phyloP scores from a whole-genome alignment of 176 grass and related monocot species.

The Microstegium vimineum region DNA sequence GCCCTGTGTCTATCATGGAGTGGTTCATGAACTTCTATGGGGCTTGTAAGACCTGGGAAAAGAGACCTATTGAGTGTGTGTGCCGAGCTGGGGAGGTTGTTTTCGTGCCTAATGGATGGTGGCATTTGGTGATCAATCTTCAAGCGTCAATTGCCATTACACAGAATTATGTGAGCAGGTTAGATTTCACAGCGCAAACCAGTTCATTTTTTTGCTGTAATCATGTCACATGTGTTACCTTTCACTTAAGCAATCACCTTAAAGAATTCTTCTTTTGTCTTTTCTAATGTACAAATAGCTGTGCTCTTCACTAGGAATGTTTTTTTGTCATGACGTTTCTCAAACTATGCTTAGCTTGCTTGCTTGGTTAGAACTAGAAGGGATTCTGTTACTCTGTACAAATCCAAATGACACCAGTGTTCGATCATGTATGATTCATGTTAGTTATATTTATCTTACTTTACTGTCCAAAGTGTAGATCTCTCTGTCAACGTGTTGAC shows the following conservation, averaged over 20 bases:
- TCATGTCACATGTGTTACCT: too few relatives aligned
- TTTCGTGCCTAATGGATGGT: constrained; percentile 97
- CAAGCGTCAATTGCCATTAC: constrained; percentile 93
- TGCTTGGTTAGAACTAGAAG: background rate
- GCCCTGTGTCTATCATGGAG: constrained; percentile 94
- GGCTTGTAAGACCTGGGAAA: constrained; percentile 69
- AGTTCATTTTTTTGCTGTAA: too few relatives aligned
- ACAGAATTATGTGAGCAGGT: constrained; percentile 95
- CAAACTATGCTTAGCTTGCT: background rate
- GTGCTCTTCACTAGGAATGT: background rate
- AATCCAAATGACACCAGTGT: background rate
- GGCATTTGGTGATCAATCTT: constrained; percentile 98
- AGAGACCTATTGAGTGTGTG: constrained; percentile 72
- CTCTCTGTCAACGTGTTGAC: background rate
- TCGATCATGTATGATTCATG: background rate
- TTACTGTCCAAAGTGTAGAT: background rate
- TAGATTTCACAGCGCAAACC: background rate
- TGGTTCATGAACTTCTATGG: constrained; percentile 99
- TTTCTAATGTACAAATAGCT: background rate
- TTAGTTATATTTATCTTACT: background rate
- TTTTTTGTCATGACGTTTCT: background rate
- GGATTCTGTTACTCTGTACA: background rate
- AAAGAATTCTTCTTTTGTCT: background rate
- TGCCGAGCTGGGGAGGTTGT: constrained; percentile 70
- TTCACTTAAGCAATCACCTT: too few relatives aligned